These are phyloP conservation scores for Carex pumila DNA, from an alignment of 176 grass and related monocot species.

Conservation along the genomic window DNA sequence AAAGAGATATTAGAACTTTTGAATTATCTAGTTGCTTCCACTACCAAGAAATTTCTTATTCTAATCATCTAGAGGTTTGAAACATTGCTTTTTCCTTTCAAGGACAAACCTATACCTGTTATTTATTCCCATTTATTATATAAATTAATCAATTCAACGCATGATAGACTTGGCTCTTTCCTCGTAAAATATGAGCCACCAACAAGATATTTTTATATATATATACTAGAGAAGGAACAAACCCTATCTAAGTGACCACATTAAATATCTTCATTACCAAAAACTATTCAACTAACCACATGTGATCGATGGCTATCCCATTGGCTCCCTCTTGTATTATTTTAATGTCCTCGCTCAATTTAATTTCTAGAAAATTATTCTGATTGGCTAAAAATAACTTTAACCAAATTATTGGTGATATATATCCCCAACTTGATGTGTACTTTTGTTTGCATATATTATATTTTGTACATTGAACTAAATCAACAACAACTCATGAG, in stretches of 20 bases:
- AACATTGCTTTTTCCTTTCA: neutral
- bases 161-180: slow-evolving; percentile 20
- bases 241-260: slow-evolving; percentile 3
- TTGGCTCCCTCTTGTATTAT: neutral
- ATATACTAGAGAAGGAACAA: neutral
- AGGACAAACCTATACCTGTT: slow-evolving; percentile 11
- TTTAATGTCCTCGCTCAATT: neutral
- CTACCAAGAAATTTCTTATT: slow-evolving; percentile 1
- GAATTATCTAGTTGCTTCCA: slow-evolving; percentile 2
- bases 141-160: slow-evolving; percentile 17
- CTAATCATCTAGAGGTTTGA: neutral
- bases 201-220: neutral
- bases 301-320: neutral
- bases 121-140: slow-evolving; percentile 2
- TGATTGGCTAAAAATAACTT: neutral
- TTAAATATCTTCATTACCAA: slow-evolving; percentile 16
- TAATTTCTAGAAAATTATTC: neutral
- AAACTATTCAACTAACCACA: slow-evolving; percentile 3
- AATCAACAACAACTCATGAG: slow-evolving; percentile 9
- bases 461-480: neutral
- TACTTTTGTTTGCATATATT: slow-evolving; percentile 3
- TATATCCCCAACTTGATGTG: neutral
- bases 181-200: slow-evolving; percentile 7
- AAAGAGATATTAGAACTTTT: neutral
- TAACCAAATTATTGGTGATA: neutral